Evolutionary conservation across 1,284 basidiomycete genomes (phyloP).

Genomic region (Blastosporella zonata): DNA sequence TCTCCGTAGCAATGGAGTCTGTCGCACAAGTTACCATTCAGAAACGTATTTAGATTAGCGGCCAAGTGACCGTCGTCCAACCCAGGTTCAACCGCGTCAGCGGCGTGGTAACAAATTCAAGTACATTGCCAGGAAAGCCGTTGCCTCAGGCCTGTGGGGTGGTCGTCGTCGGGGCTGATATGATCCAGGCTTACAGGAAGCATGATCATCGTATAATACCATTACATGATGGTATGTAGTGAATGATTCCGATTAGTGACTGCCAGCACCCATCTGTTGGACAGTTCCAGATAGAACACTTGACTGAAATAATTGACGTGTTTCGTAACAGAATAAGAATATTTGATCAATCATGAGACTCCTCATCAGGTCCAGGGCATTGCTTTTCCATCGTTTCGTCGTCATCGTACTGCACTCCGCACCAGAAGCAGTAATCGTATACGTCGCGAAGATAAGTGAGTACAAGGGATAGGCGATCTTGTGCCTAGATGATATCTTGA

Average conservation of each 20-base stretch:
- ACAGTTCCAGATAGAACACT: background rate
- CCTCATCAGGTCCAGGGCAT: constrained; percentile 77
- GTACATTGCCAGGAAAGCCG: background rate
- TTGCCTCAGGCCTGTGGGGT: background rate
- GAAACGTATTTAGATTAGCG: too few species aligned
- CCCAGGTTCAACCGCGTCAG: background rate
- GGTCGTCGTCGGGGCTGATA: background rate
- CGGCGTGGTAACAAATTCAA: background rate
- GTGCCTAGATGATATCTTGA: constrained; percentile 44
- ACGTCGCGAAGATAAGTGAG: constrained; percentile 70
- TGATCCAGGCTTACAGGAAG: background rate
- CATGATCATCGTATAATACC: background rate
- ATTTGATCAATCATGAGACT: constrained; percentile 64
- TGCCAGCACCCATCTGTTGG: background rate
- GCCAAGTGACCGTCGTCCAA: background rate
- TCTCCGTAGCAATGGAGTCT: background rate
- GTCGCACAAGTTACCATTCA: background rate
- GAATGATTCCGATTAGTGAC: too few species aligned
- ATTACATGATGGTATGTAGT: too few species aligned
- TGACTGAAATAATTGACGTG: background rate
- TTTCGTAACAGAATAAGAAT: background rate
- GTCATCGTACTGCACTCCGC: constrained; percentile 70
- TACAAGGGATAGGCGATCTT: constrained; percentile 64
- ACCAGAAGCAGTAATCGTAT: constrained; percentile 84
- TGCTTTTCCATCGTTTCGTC: constrained; percentile 57